Evolutionary conservation across 495 filamentous ascomycete genomes (phyloP).

Genomic region (Podospora australis): DNA sequence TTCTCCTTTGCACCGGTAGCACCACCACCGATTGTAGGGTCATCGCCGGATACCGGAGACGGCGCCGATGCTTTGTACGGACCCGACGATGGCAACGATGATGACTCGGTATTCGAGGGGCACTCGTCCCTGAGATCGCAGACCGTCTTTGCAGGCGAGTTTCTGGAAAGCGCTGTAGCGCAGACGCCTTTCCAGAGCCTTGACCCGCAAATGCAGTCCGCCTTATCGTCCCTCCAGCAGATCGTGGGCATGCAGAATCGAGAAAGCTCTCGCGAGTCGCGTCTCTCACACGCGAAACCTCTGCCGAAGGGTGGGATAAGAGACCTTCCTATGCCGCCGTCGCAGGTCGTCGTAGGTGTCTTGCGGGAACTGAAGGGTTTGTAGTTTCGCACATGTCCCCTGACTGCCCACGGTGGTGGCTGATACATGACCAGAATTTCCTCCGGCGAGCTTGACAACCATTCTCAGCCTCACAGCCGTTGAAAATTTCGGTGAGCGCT

Average conservation of each 20-base stretch:
- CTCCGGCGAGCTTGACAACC: conserved; percentile 33
- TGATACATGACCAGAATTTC: conserved; percentile 21
- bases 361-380: conserved; percentile 43
- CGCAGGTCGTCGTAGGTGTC: conserved; percentile 42
- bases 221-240: conserved; percentile 51
- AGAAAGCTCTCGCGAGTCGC: conserved; percentile 34
- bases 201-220: conserved; percentile 48
- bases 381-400: not conserved
- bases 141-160: conserved; percentile 56
- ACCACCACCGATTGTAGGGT: not conserved
- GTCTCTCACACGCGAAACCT: conserved; percentile 37
- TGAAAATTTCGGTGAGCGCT: conserved; percentile 52
- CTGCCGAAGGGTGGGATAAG: conserved; percentile 35
- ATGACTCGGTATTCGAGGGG: conserved; percentile 51
- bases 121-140: conserved; percentile 56
- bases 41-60: conserved; percentile 3
- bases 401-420: not conserved
- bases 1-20: too few relatives aligned
- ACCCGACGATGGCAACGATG: conserved; percentile 21
- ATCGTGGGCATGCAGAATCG: conserved; percentile 47
- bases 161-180: conserved; percentile 54
- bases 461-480: conserved; percentile 39
- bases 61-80: conserved; percentile 4
- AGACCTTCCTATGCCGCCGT: conserved; percentile 51
- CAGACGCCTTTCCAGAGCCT: conserved; percentile 39